Conservation (phyloP, 1,284 basidiomycete species). For the Heterobasidion occidentale region DNA sequence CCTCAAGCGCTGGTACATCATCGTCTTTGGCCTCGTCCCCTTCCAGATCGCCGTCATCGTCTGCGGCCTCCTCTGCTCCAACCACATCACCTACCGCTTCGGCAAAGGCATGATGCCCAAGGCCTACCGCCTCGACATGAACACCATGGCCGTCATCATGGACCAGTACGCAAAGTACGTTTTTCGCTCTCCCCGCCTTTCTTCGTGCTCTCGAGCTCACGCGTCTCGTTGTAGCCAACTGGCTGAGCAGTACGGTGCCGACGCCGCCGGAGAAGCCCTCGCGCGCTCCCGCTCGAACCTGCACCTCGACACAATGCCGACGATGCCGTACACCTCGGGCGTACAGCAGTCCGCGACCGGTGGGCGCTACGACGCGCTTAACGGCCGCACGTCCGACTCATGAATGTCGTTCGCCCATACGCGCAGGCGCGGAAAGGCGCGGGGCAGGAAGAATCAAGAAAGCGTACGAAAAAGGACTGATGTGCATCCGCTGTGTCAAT, state of each 20-base stretch:
- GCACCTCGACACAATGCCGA: background rate
- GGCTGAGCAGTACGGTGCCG: slow-evolving; percentile 36
- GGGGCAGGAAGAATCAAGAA: too few relatives aligned
- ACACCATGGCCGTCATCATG: slow-evolving; percentile 54
- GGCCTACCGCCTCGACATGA: slow-evolving; percentile 50
- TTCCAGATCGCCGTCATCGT: slow-evolving; percentile 44
- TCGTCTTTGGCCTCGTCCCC: slow-evolving; percentile 47
- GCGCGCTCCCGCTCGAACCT: slow-evolving; percentile 27
- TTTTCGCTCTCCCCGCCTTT: background rate
- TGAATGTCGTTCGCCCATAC: background rate
- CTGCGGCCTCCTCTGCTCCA: slow-evolving; percentile 45
- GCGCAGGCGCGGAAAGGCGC: too few relatives aligned
- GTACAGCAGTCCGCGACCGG: background rate
- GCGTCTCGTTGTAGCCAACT: slow-evolving; percentile 24
- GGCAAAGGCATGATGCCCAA: slow-evolving; percentile 62
- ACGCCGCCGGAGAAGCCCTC: slow-evolving; percentile 32
- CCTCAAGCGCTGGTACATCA: slow-evolving; percentile 46
- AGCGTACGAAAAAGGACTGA: background rate
- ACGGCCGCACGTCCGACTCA: background rate
- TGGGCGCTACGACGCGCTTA: background rate
- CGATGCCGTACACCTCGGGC: background rate
- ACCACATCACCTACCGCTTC: slow-evolving; percentile 60
- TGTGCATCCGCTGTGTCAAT: background rate
- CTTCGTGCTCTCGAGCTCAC: slow-evolving; percentile 1
- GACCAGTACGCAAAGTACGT: slow-evolving; percentile 52